Conservation (phyloP, 345 rosid species). For the Raphanus sativus region DNA sequence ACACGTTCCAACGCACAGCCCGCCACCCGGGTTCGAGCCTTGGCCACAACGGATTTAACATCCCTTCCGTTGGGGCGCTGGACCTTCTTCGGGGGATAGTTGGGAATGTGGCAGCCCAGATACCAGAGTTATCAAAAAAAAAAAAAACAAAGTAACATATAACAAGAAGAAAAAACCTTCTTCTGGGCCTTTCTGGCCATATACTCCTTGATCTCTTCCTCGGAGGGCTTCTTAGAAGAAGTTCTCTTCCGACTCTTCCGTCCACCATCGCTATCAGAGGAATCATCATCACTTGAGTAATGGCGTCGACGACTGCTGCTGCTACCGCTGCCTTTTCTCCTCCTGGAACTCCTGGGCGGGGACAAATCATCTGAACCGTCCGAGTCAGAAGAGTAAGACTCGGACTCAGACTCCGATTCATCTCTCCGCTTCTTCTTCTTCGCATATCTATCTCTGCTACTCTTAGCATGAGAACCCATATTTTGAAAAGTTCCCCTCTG, state of each 20-base stretch:
- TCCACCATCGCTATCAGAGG: constrained; percentile 43
- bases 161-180: constrained; percentile 47
- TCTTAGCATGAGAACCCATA: constrained; percentile 32
- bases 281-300: constrained; percentile 27
- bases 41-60: no score
- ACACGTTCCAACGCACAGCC: constrained; percentile 7
- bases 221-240: constrained; percentile 49
- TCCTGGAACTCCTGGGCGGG: constrained; percentile 43
- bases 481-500: constrained; percentile 4
- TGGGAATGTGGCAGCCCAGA: no score
- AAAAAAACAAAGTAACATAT: not conserved
- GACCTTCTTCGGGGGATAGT: no score
- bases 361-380: constrained; percentile 33
- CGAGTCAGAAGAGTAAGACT: constrained; percentile 38
- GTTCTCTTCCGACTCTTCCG: constrained; percentile 49
- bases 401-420: constrained; percentile 35
- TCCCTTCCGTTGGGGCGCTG: no score
- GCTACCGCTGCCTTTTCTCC: constrained; percentile 39
- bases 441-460: constrained; percentile 21
- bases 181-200: constrained; percentile 74
- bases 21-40: no score
- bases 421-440: constrained; percentile 32
- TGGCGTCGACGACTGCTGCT: constrained; percentile 34
- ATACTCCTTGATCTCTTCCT: constrained; percentile 71
- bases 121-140: no score